These are phyloP conservation scores for Monascus purpureus DNA, from an alignment of 495 filamentous ascomycete genomes.

Conservation along the genomic window DNA sequence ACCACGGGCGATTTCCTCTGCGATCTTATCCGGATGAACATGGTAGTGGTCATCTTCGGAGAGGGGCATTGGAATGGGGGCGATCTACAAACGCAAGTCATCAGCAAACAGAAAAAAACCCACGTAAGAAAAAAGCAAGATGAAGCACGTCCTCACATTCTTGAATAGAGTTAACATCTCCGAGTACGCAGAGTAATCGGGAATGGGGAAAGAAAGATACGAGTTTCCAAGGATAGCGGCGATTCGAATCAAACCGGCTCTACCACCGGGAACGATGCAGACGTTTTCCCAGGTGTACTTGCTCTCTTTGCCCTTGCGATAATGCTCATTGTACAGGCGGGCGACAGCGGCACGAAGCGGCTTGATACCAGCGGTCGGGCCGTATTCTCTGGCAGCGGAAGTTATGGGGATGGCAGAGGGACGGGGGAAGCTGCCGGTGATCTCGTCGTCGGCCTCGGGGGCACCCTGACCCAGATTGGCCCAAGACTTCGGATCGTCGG, in stretches of 20 bases:
- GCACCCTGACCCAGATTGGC: conserved; percentile 93
- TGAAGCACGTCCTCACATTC: conserved; percentile 40
- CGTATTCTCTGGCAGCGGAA: conserved; percentile 71
- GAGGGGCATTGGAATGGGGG: conserved; percentile 77
- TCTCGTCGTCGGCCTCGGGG: conserved; percentile 87
- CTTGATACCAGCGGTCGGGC: conserved; percentile 88
- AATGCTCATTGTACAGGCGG: conserved; percentile 81
- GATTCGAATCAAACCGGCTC: conserved; percentile 86
- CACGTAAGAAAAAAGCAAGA: too few species aligned
- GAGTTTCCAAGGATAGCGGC: conserved; percentile 87
- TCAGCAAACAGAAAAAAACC: too few species aligned
- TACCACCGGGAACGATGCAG: conserved; percentile 89
- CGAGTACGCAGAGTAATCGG: conserved; percentile 70
- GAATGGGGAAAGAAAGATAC: conserved; percentile 81
- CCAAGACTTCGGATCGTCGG: conserved; percentile 71
- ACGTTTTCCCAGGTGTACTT: conserved; percentile 98
- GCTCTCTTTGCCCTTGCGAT: conserved; percentile 74
- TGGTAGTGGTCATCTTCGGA: conserved; percentile 73
- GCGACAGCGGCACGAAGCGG: conserved; percentile 82
- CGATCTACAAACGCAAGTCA: conserved; percentile 44
- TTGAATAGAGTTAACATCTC: conserved; percentile 92
- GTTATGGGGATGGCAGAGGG: conserved; percentile 69
- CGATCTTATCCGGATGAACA: conserved; percentile 85
- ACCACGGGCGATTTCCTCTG: conserved; percentile 76
- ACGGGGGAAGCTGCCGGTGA: conserved; percentile 78